phyloP scores from a whole-genome alignment of 2,329 filamentous ascomycete species.

The Exophiala xenobiotica region DNA sequence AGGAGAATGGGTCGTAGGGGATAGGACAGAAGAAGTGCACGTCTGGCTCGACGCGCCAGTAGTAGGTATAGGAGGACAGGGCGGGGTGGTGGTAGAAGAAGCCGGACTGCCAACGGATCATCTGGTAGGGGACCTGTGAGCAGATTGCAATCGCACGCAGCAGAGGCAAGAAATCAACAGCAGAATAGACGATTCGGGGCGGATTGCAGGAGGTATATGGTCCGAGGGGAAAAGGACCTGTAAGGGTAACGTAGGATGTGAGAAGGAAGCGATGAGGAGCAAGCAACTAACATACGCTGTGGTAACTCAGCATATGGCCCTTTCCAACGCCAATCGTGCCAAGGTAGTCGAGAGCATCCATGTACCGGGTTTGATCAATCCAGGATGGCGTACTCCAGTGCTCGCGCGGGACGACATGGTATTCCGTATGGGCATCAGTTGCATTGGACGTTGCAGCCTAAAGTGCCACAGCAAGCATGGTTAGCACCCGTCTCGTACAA shows the following conservation, averaged over 20 bases:
- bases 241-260: no score
- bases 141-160: no score
- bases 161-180: no score
- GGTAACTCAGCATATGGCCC: conserved; percentile 38
- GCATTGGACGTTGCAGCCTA: conserved; percentile 35
- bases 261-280: no score
- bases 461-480: background rate
- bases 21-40: conserved; percentile 56
- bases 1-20: conserved; percentile 40
- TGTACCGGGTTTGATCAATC: conserved; percentile 34
- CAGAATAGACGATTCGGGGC: no score
- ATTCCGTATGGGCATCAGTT: conserved; percentile 34
- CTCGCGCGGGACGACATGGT: conserved; percentile 34
- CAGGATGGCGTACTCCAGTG: conserved; percentile 36
- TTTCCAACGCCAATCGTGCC: conserved; percentile 38
- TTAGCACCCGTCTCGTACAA: background rate
- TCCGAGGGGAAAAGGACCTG: no score
- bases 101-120: conserved; percentile 37
- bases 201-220: no score
- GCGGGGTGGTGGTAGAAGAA: conserved; percentile 43
- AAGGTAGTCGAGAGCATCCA: conserved; percentile 37
- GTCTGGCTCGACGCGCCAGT: conserved; percentile 61
- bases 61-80: conserved; percentile 55
- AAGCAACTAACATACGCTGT: no score
- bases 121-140: background rate